Percentiles rank a stretch among this genome's conserved stretches.
These are phyloP conservation scores for Fusarium poae DNA, from an alignment of 2,329 filamentous ascomycete species.

Conservation along the genomic window DNA sequence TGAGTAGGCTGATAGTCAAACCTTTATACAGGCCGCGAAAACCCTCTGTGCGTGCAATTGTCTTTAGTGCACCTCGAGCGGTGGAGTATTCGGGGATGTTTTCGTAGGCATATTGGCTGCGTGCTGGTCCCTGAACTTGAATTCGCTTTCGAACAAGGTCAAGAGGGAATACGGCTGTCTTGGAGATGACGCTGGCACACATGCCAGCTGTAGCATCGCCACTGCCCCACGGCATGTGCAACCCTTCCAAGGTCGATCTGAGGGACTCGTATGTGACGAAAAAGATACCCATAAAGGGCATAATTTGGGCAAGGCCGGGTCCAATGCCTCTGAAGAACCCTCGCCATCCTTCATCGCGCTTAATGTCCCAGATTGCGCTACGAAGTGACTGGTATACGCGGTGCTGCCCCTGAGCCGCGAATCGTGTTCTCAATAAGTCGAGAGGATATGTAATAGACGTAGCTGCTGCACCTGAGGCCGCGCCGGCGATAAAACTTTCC, in stretches of 20 bases:
- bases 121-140: constrained; percentile 93
- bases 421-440: constrained; percentile 91
- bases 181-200: constrained; percentile 82
- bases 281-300: constrained; percentile 97
- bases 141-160: constrained; percentile 93
- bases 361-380: constrained; percentile 78
- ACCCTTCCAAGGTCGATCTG: constrained; percentile 67
- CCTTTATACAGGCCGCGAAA: constrained; percentile 87
- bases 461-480: constrained; percentile 82
- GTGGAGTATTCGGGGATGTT: constrained; percentile 88
- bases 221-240: constrained; percentile 76
- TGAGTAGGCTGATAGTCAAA: constrained; percentile 87
- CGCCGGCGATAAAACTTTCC: constrained; percentile 87
- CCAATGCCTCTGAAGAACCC: constrained; percentile 92
- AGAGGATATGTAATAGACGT: constrained; percentile 91
- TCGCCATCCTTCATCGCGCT: constrained; percentile 75
- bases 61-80: constrained; percentile 73
- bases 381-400: constrained; percentile 82
- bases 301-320: constrained; percentile 86
- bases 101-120: constrained; percentile 81
- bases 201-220: constrained; percentile 88
- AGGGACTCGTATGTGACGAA: constrained; percentile 89
- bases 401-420: constrained; percentile 90
- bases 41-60: constrained; percentile 80
- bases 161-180: constrained; percentile 91